Conservation (phyloP, 257 asterid species). For the Ocimum tenuiflorum region DNA sequence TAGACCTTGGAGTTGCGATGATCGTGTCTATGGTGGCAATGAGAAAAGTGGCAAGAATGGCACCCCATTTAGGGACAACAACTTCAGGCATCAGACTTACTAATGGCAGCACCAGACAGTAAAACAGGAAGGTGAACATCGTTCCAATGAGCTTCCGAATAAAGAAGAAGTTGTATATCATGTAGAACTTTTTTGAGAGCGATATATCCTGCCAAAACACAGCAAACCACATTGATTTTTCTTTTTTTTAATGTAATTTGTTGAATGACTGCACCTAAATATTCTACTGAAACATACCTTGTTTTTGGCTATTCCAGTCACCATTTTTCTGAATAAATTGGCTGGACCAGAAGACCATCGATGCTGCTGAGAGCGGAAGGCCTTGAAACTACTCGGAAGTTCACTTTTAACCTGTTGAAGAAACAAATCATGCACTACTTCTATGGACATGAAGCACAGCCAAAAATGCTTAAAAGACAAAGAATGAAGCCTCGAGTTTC, state of each 20-base stretch:
- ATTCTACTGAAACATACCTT: conserved; percentile 30
- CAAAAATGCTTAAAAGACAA: neutral
- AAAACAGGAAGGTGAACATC: conserved; percentile 53
- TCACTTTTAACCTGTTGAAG: conserved; percentile 57
- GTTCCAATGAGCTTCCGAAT: conserved; percentile 63
- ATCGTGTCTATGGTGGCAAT: conserved; percentile 52
- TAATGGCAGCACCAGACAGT: conserved; percentile 62
- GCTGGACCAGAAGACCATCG: conserved; percentile 86
- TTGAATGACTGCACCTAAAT: neutral
- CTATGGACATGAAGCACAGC: neutral
- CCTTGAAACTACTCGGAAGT: conserved; percentile 66
- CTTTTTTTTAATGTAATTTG: neutral
- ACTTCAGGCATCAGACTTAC: conserved; percentile 61
- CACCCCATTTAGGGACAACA: conserved; percentile 64
- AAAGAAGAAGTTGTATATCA: conserved; percentile 71
- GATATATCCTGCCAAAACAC: conserved; percentile 54
- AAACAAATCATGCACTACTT: neutral
- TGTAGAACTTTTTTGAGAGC: conserved; percentile 48
- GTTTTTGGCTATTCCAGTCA: conserved; percentile 45
- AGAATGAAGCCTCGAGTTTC: neutral
- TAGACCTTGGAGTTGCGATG: conserved; percentile 64
- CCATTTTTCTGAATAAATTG: conserved; percentile 61
- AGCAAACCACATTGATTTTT: neutral
- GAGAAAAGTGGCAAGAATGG: conserved; percentile 40
- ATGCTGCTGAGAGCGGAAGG: conserved; percentile 66